These are phyloP conservation scores for Dimargaris verticillata DNA, from an alignment of 192 early-diverging fungal genomes.

Conservation along the genomic window DNA sequence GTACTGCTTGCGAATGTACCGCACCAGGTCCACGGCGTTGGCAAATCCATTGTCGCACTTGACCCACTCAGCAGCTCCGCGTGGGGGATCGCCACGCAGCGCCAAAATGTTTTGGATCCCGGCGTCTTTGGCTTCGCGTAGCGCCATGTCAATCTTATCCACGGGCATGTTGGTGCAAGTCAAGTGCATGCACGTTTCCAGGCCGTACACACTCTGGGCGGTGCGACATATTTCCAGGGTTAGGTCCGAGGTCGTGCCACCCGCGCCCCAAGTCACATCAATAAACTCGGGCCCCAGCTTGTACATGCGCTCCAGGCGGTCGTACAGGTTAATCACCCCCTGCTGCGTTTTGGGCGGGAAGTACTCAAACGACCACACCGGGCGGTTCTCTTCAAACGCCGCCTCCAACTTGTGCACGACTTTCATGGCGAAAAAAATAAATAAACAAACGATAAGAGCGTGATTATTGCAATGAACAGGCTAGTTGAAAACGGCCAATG, in stretches of 20 bases:
- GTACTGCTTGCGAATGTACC: constrained; percentile 74
- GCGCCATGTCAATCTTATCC: constrained; percentile 70
- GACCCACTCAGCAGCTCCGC: constrained; percentile 64
- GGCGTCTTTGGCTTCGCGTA: constrained; percentile 74
- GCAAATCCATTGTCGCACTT: constrained; percentile 72
- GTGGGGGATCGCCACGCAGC: constrained; percentile 85
- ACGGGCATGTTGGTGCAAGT: constrained; percentile 96
- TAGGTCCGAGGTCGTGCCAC: constrained; percentile 72
- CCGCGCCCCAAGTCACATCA: constrained; percentile 84
- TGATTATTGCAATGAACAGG: not conserved
- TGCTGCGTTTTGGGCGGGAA: constrained; percentile 91
- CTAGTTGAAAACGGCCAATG: too few relatives aligned
- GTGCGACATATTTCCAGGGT: constrained; percentile 79
- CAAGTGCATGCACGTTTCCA: constrained; percentile 95
- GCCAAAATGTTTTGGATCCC: constrained; percentile 96
- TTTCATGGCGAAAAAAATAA: constrained; percentile 33
- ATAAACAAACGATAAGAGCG: not conserved
- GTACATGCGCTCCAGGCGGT: constrained; percentile 95
- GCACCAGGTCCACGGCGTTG: constrained; percentile 77
- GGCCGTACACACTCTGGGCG: constrained; percentile 81
- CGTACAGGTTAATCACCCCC: constrained; percentile 90
- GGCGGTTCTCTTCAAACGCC: constrained; percentile 47
- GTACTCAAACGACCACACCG: constrained; percentile 88
- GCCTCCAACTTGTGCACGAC: constrained; percentile 56
- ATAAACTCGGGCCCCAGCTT: constrained; percentile 72